Base-by-base conservation (phyloP, 176 grass and related monocot species). In the Juncus inflexus region DNA sequence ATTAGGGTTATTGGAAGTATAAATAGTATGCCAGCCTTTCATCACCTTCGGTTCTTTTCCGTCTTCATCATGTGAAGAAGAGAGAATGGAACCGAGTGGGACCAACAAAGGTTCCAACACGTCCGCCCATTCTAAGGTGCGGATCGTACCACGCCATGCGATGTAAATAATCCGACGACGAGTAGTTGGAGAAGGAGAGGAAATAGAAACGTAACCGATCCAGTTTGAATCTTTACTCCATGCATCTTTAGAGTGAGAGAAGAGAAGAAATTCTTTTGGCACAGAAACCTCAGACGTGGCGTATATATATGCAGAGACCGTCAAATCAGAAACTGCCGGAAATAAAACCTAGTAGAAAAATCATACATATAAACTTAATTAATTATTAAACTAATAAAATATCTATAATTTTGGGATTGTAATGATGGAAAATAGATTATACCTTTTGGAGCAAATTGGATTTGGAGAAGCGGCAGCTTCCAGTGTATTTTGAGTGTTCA, bases 181-280 rank as follows among this genome's bases (percentile, higher is more conserved):
- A 50, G 81, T 37, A 40, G 81, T 80, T 10, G 77, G 70, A 4
- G 54, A 78, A 38, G 81, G 82, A 65, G 66, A 76, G 1, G 87
- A 90, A 19, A 91, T 83, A 15, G 84, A 62, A 11, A 96, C 82
- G 58, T 91, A 91, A 50, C 91, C 87, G 0, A 96, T 83, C 91
- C 91, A 96, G 66, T 96, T 96, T 28, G 87, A 90, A 79, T 90
- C 84, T 79, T 83, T 90, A 81, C 84, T 96, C 91, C 91, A 96
- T 2, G 87, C 87, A 59, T 88, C 87, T 3, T 78, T 65, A 40
- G 87, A 82, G 61, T 74, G 49, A 6, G 91, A 91, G 66, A 77
- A 81, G 15, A 76, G 52, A 64, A 96, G 76, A 78, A 90, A 7
- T 9, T 78, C 77, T 12, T 60, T 57, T 1, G 79, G 91, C 40